Evolutionary conservation across 2,329 filamentous ascomycete species (phyloP), one percentile per base, ranked within the genome.

Genomic region (Canariomyces notabilis): DNA sequence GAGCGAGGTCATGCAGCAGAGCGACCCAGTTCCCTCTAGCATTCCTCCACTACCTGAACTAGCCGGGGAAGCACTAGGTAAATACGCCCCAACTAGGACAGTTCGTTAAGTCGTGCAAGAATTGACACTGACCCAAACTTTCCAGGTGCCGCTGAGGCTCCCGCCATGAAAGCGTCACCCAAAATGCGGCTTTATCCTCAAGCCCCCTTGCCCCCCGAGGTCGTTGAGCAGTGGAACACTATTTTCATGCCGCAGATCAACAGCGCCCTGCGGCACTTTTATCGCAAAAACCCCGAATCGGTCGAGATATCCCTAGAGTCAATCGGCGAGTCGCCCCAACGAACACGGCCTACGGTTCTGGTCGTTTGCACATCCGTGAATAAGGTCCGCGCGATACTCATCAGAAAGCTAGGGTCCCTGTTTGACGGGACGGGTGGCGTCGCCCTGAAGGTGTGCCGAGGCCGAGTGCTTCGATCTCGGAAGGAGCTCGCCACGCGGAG

Each of bases 221-320:
- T 81, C 2, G 69, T 89, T 2, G 80, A 87, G 29, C 77, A 82
- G 51, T 91, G 86, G 86, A 84, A 89, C 56, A 73, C 71, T 2
- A 75, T 75, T 2, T 67, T 89, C 46, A 86, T 88, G 70, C 83
- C 83, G 2, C 82, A 87, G 50, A 78, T 91, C 50, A 86, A 88
- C 60, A 73, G 79, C 15, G 79, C 87, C 1, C 73, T 89, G 14
- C 78, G 82, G 18, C 76, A 79, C 41, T 87, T 87, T 49, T 82
- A 89, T 57, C 78, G 78, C 53, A 86, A 86, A 56, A 77, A 87
- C 40, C 77, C 82, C 0, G 87, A 91, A 61, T 87, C 85, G 0
- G 80, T 88, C 26, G 86, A 87, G 57, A 88, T 91, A 33, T 85
- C 84, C 8, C 76, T 91, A 1, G 81, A 88, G 50, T 84, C 82